Conservation (phyloP, 1,284 basidiomycete genomes). For the Leccinum huronense region DNA sequence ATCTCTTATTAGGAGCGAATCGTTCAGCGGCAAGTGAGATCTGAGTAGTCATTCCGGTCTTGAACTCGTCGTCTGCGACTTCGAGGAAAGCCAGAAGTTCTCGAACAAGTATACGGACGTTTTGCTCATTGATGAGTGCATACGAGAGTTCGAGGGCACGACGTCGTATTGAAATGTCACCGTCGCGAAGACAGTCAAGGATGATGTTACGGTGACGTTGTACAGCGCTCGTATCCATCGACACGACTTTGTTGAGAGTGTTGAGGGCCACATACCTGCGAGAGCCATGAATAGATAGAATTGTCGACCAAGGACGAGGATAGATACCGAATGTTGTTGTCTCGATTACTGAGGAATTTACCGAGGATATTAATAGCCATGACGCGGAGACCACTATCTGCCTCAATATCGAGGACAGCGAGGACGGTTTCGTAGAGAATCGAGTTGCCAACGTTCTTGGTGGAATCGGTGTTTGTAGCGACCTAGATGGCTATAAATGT, state of each 20-base stretch:
- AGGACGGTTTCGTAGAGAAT: slow-evolving; percentile 98
- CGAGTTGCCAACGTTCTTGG: slow-evolving; percentile 98
- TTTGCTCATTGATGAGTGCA: slow-evolving; percentile 94
- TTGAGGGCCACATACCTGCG: slow-evolving; percentile 94
- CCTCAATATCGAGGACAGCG: slow-evolving; percentile 97
- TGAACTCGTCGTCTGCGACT: slow-evolving; percentile 99
- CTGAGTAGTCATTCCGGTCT: slow-evolving; percentile 96
- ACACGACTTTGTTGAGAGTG: slow-evolving; percentile 97
- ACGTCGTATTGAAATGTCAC: slow-evolving; percentile 97
- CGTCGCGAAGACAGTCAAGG: slow-evolving; percentile 96
- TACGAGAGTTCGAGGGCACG: slow-evolving; percentile 97
- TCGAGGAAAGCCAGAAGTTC: slow-evolving; percentile 96
- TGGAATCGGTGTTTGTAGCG: slow-evolving; percentile 97
- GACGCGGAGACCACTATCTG: slow-evolving; percentile 91
- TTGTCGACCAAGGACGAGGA: background rate
- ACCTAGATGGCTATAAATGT: slow-evolving; percentile 53
- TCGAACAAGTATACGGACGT: slow-evolving; percentile 89
- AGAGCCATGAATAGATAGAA: slow-evolving; percentile 5
- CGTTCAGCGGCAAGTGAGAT: slow-evolving; percentile 95
- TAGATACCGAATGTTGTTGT: slow-evolving; percentile 93
- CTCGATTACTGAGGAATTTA: slow-evolving; percentile 96
- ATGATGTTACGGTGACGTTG: slow-evolving; percentile 98
- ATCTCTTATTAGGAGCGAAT: slow-evolving; percentile 96
- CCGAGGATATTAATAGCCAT: slow-evolving; percentile 99
- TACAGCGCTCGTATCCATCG: slow-evolving; percentile 98